A percentile compares a stretch with the other conserved stretches of the same genome.
Conservation (phyloP, 1,284 basidiomycete species). For the Irpex sp. region DNA sequence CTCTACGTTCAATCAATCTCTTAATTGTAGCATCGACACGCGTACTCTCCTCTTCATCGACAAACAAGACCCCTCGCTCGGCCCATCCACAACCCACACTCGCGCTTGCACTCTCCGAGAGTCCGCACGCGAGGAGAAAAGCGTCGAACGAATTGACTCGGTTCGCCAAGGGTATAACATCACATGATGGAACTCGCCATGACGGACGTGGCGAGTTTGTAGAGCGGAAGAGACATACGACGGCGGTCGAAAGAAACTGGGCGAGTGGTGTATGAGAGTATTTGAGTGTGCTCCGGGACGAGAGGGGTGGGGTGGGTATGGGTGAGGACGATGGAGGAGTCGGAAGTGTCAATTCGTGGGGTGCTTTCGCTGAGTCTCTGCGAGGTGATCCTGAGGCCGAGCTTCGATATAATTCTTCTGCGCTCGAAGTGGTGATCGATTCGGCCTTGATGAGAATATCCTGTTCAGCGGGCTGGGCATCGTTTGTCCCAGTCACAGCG, state of each 20-base stretch:
- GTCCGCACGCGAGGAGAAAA: conserved; percentile 23
- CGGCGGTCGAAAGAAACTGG: conserved; percentile 18
- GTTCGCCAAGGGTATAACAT: conserved; percentile 19
- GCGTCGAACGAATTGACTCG: conserved; percentile 21
- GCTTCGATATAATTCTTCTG: neutral
- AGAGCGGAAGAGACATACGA: conserved; percentile 22
- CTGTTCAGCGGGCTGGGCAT: no score
- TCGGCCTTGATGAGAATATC: no score
- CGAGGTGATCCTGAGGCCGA: neutral
- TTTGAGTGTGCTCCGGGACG: neutral
- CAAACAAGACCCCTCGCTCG: conserved; percentile 24
- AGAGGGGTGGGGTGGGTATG: neutral
- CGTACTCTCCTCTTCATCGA: conserved; percentile 16
- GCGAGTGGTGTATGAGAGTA: conserved; percentile 2
- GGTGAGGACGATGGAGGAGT: neutral
- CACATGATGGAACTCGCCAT: conserved; percentile 20
- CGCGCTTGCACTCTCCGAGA: conserved; percentile 6
- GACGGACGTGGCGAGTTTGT: conserved; percentile 14
- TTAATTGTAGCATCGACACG: conserved; percentile 6
- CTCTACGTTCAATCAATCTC: conserved; percentile 12
- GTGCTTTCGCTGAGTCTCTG: neutral
- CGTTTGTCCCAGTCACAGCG: no score
- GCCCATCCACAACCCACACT: conserved; percentile 17
- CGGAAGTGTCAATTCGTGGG: neutral
- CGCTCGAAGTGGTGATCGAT: no score